Evolutionary conservation across 2,329 filamentous ascomycete genomes (phyloP).

Genomic region (Colletotrichum sp.): DNA sequence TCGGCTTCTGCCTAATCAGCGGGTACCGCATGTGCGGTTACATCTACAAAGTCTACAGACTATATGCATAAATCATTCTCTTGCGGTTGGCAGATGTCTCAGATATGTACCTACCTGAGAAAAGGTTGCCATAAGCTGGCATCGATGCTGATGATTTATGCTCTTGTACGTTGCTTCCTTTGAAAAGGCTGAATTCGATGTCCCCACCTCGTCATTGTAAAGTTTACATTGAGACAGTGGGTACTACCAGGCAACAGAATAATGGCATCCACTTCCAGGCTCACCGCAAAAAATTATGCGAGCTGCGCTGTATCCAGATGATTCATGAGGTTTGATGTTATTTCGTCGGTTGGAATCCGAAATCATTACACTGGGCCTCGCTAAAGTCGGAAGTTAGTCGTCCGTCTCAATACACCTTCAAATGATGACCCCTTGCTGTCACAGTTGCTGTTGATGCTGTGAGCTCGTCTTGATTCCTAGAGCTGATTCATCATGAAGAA

Average conservation of each 20-base stretch:
- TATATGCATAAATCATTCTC: neutral
- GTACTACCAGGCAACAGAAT: neutral
- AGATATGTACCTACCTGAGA: neutral
- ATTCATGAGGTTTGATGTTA: accelerated
- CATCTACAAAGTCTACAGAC: neutral
- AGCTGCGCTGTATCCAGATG: neutral
- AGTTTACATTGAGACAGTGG: neutral
- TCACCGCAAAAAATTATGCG: neutral
- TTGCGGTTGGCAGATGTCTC: accelerated
- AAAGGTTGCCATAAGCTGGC: neutral
- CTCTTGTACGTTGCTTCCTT: neutral
- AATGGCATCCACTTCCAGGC: neutral
- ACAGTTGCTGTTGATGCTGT: too few species aligned
- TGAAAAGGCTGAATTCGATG: accelerated
- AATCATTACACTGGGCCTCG: neutral
- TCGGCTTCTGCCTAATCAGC: neutral
- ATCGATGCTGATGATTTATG: neutral
- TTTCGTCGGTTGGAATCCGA: accelerated
- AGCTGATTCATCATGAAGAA: too few species aligned
- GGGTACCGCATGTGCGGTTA: neutral
- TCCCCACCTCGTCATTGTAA: accelerated
- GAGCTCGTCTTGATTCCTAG: too few species aligned
- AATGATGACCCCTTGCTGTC: too few species aligned
- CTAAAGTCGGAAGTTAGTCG: accelerated
- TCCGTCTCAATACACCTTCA: too few species aligned